A percentile compares a stretch with the other conserved stretches of the same genome.
Conservation (phyloP, 768 basidiomycete species). For the Tephrocybe sp. region DNA sequence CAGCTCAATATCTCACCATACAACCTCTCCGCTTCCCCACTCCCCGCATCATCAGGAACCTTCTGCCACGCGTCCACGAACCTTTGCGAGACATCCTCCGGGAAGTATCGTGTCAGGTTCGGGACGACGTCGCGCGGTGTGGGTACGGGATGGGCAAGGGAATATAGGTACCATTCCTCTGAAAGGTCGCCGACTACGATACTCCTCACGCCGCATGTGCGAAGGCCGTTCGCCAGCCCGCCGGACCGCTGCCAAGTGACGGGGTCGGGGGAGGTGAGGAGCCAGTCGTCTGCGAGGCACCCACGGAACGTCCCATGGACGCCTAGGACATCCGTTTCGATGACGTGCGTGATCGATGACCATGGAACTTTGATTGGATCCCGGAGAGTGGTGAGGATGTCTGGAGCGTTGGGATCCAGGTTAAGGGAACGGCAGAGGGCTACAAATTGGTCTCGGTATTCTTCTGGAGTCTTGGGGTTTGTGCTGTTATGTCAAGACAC, state of each 20-base stretch:
- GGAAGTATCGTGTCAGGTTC: conserved; percentile 64
- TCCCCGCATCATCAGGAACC: conserved; percentile 36
- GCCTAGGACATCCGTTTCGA: conserved; percentile 56
- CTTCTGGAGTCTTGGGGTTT: conserved; percentile 56
- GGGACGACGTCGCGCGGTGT: conserved; percentile 47
- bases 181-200: conserved; percentile 66
- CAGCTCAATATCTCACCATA: conserved; percentile 62
- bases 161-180: conserved; percentile 79
- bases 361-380: conserved; percentile 48
- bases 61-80: conserved; percentile 43
- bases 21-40: conserved; percentile 39
- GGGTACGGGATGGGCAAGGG: conserved; percentile 61
- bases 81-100: conserved; percentile 38
- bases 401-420: conserved; percentile 50
- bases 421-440: conserved; percentile 55
- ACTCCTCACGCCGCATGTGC: conserved; percentile 55
- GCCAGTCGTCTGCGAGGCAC: conserved; percentile 57
- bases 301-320: conserved; percentile 68
- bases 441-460: conserved; percentile 60
- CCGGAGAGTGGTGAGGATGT: conserved; percentile 48
- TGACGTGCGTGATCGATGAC: conserved; percentile 48
- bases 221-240: conserved; percentile 49
- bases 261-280: conserved; percentile 47
- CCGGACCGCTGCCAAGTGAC: conserved; percentile 71
- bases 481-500: conserved; percentile 27